These are phyloP conservation scores for Aureobasidium zeae DNA, from an alignment of 2,329 filamentous ascomycete species.

Conservation along the genomic window DNA sequence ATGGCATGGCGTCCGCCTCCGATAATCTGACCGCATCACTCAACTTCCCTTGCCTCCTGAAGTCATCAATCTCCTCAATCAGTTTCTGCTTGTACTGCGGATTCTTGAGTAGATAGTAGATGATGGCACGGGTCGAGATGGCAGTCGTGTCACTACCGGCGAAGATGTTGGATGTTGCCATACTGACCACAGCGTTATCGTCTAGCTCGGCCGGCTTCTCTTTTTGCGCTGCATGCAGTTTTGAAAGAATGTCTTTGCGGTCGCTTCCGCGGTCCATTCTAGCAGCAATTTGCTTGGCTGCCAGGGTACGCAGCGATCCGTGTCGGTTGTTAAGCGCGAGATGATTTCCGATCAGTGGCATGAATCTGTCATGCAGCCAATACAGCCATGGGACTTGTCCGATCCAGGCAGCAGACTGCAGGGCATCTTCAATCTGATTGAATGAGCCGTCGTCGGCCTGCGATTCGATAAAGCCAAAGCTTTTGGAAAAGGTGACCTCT, in stretches of 20 bases:
- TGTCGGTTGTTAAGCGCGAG: constrained; percentile 30
- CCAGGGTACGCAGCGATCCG: constrained; percentile 27
- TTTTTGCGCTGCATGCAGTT: constrained; percentile 29
- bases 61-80: constrained; percentile 28
- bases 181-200: constrained; percentile 30
- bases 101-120: constrained; percentile 33
- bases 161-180: constrained; percentile 32
- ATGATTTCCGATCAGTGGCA: constrained; percentile 31
- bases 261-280: constrained; percentile 27
- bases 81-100: constrained; percentile 25
- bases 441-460: constrained; percentile 30
- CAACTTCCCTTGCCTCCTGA: constrained; percentile 21
- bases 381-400: constrained; percentile 30
- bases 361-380: constrained; percentile 29
- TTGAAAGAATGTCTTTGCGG: constrained; percentile 32
- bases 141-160: constrained; percentile 39
- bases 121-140: constrained; percentile 30
- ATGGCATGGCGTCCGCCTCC: constrained; percentile 31
- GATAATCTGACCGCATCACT: constrained; percentile 24
- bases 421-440: constrained; percentile 25
- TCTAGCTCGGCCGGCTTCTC: constrained; percentile 31
- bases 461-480: constrained; percentile 31
- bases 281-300: constrained; percentile 24
- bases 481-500: constrained; percentile 32
- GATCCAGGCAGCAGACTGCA: constrained; percentile 30